Conservation (phyloP, 768 basidiomycete genomes). For the Podaxis rugospora region DNA sequence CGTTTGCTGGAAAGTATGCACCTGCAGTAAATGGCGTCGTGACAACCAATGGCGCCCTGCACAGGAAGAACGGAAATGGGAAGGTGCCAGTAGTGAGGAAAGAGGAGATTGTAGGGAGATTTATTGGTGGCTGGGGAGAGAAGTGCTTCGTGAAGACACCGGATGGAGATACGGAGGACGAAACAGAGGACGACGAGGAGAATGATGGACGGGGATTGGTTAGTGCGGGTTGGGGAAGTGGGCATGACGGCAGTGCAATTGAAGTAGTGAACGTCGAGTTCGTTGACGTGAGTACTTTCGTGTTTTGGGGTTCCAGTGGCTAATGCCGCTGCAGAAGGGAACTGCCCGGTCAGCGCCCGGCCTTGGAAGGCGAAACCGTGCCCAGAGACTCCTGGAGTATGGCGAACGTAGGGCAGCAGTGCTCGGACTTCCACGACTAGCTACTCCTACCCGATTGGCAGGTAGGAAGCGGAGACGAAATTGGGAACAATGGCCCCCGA, state of each 20-base stretch:
- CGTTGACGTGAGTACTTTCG: conserved; percentile 46
- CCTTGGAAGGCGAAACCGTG: conserved; percentile 55
- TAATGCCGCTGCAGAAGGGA: conserved; percentile 35
- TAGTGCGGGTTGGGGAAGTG: conserved; percentile 76
- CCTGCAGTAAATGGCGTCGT: conserved; percentile 7
- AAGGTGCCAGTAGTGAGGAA: conserved; percentile 20
- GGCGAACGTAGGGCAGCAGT: conserved; percentile 50
- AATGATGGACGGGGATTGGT: conserved; percentile 59
- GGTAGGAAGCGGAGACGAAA: conserved; percentile 39
- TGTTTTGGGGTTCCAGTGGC: not conserved
- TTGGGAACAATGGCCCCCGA: conserved; percentile 27
- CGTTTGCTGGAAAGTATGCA: conserved; percentile 9
- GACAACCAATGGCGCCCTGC: not conserved
- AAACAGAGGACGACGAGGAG: conserved; percentile 25
- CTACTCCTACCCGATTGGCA: conserved; percentile 27
- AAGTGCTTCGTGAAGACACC: conserved; percentile 25
- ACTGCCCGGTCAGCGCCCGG: conserved; percentile 46
- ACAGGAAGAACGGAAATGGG: conserved; percentile 11
- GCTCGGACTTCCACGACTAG: conserved; percentile 28
- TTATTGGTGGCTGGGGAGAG: conserved; percentile 43
- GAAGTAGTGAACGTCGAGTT: conserved; percentile 66
- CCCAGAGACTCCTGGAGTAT: conserved; percentile 67
- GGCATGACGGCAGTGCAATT: conserved; percentile 73
- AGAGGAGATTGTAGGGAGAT: conserved; percentile 43
- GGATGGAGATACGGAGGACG: conserved; percentile 27